Evolutionary conservation across 2,329 filamentous ascomycete genomes (phyloP).

Genomic region (Setomelanomma holmii): DNA sequence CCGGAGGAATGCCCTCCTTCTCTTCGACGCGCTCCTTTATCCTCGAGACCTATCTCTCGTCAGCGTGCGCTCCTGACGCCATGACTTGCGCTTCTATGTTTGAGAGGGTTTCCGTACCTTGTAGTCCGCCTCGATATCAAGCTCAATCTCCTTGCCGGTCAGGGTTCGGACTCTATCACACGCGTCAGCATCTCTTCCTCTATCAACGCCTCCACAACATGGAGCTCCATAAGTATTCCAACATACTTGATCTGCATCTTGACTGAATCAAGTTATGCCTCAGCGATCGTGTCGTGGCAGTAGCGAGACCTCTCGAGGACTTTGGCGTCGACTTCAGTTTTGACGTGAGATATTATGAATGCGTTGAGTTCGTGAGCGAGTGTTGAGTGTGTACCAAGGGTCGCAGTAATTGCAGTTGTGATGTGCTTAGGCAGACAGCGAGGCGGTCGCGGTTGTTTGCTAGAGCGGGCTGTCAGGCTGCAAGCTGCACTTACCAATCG

Average conservation of each 20-base stretch:
- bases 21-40: constrained; percentile 99
- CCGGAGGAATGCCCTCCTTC: constrained; percentile 97
- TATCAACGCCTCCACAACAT: not conserved
- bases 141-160: constrained; percentile 98
- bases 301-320: too few relatives aligned
- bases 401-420: not conserved
- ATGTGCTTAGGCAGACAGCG: not conserved
- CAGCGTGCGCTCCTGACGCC: constrained; percentile 8
- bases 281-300: not conserved
- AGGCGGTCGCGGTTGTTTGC: not conserved
- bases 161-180: constrained; percentile 87
- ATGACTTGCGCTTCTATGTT: not conserved
- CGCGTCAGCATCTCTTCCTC: constrained; percentile 12
- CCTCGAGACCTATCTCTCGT: constrained; percentile 72
- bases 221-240: not conserved
- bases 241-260: constrained; percentile 49
- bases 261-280: constrained; percentile 1
- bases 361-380: not conserved
- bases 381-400: not conserved
- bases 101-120: too few relatives aligned
- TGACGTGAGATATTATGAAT: too few relatives aligned
- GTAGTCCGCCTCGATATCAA: constrained; percentile 94
- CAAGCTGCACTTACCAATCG: not conserved
- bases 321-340: too few relatives aligned
- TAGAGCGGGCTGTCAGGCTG: not conserved